Evolutionary conservation across 257 asterid species (phyloP), one percentile per base, ranked within the genome.

Genomic region (Eucommia ulmoides): DNA sequence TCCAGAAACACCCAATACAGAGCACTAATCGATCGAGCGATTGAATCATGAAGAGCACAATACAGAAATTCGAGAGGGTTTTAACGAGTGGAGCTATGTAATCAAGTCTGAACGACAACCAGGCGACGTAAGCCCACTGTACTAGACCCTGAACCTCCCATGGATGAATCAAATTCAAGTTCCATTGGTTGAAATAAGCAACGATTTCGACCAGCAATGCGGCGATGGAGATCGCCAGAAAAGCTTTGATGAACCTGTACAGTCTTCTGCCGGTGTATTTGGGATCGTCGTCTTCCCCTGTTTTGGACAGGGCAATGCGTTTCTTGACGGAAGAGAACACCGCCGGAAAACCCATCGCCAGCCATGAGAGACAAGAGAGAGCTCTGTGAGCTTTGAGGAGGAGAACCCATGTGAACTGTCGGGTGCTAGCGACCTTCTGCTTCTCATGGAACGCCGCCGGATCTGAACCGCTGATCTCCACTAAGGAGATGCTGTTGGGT

Each of bases 1-100:
- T 79, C 94, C 94, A 87, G 48, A 83, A 83, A 58, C 94, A 80
- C 0, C 93, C 94, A 41, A 87, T 53, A 53, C 94, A 77, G 48
- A 72, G 88, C 20, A 71, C 57, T 1, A 87, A 38, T 0, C 96
- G 81, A 75, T 87, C 96, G 62, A 73, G 8, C 0, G 96, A 87
- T 29, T 83, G 96, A 45, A 83, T 64, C 72, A 87, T 64, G 77
- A 87, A 87, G 18, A 87, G 73, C 15, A 87, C 77, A 23, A 83
- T 78, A 52, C 96, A 87, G 42, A 77, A 83, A 23, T 72, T 65
- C 7, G 96, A 83, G 23, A 83, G 82, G 3, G 47, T 41, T 7
- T 62, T 72, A 25, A 87, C 65, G 52, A 57, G 18, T 8, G 96
- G 94, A 21, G 96, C 89, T 20, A 76, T 62, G 53, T 87, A 86